Conservation (phyloP, 176 grass and related monocot species). For the Oryza meridionalis region DNA sequence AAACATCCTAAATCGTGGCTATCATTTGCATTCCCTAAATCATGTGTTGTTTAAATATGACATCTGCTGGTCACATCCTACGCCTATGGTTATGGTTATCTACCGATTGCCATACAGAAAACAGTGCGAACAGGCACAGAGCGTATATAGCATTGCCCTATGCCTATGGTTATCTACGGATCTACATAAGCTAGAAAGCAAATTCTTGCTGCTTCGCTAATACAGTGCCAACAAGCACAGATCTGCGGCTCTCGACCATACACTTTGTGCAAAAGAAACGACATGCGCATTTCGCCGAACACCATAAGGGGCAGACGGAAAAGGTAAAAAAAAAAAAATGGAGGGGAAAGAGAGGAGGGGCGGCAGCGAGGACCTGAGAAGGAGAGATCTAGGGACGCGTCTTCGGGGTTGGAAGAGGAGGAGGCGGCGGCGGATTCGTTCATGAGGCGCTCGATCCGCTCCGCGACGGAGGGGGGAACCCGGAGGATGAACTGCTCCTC, state of each 20-base stretch:
- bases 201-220: not conserved
- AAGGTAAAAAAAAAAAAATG: not conserved
- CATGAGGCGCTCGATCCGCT: conserved; percentile 79
- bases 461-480: conserved; percentile 71
- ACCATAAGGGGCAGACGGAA: not conserved
- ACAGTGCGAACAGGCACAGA: too few species aligned
- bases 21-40: conserved; percentile 11
- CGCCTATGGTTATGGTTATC: too few species aligned
- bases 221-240: not conserved
- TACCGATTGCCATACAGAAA: not conserved
- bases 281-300: not conserved
- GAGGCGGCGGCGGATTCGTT: conserved; percentile 64
- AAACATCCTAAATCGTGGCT: not conserved
- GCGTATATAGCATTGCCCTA: too few species aligned
- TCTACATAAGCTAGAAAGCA: not conserved
- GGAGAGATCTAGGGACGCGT: conserved; percentile 76
- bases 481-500: conserved; percentile 94
- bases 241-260: too few species aligned
- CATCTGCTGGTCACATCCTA: not conserved
- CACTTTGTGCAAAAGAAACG: not conserved
- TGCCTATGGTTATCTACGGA: not conserved
- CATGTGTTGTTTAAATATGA: not conserved
- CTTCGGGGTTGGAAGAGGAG: conserved; percentile 55
- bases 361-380: conserved; percentile 61
- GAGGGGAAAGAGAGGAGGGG: not conserved